Percentiles rank a stretch among this genome's conserved stretches.
Evolutionary conservation across 2,329 filamentous ascomycete genomes (phyloP).

Genomic region (Ceratocystis ficicola): DNA sequence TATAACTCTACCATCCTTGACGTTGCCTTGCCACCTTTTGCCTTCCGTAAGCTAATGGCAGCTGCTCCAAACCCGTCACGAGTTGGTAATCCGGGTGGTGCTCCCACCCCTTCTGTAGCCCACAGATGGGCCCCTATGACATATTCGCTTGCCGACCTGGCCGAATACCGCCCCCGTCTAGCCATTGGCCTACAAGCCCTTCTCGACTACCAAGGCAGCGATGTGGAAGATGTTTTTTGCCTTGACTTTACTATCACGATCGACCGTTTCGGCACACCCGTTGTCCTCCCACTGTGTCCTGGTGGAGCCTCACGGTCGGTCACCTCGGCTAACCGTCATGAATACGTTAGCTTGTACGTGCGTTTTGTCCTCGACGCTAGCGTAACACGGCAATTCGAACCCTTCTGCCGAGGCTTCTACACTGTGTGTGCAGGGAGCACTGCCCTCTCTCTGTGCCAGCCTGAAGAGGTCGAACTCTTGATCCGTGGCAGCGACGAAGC

Average conservation of each 20-base stretch:
- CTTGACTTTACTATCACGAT: slow-evolving; percentile 68
- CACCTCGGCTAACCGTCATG: slow-evolving; percentile 69
- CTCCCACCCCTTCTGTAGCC: slow-evolving; percentile 30
- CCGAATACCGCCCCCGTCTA: slow-evolving; percentile 65
- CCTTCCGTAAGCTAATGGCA: slow-evolving; percentile 74
- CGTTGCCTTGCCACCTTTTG: slow-evolving; percentile 74
- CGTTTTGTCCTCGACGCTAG: slow-evolving; percentile 66
- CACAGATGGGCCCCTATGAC: slow-evolving; percentile 51
- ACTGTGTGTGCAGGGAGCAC: slow-evolving; percentile 74
- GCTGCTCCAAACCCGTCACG: slow-evolving; percentile 50
- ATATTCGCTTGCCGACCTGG: slow-evolving; percentile 69
- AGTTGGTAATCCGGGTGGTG: slow-evolving; percentile 33
- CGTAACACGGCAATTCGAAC: slow-evolving; percentile 74
- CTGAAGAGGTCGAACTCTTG: slow-evolving; percentile 83
- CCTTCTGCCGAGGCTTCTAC: slow-evolving; percentile 88
- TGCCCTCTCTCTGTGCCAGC: slow-evolving; percentile 71
- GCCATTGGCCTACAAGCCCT: slow-evolving; percentile 64
- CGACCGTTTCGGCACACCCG: slow-evolving; percentile 60
- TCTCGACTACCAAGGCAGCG: slow-evolving; percentile 68
- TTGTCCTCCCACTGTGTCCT: slow-evolving; percentile 57
- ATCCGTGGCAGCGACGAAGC: slow-evolving; percentile 74
- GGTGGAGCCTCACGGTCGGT: slow-evolving; percentile 64
- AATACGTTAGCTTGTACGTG: slow-evolving; percentile 79
- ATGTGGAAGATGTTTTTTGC: slow-evolving; percentile 63
- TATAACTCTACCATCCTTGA: slow-evolving; percentile 93